Base-by-base conservation (phyloP, 768 basidiomycete species). In the Hysterangium stoloniferum region DNA sequence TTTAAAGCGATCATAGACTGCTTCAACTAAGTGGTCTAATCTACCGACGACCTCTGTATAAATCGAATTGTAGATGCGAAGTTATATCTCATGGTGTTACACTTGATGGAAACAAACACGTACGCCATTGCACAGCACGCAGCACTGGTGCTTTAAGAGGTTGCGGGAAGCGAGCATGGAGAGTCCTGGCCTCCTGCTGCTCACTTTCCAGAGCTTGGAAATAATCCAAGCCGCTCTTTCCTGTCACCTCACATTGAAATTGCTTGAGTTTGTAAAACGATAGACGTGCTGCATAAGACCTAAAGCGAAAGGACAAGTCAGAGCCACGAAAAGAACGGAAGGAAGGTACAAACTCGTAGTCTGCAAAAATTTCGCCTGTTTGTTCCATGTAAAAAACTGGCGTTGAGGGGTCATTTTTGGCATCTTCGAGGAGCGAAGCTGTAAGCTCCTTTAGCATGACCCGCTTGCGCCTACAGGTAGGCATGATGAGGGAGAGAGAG, bases 191-290 rank as follows among this genome's bases (percentile, higher is more conserved):
- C 69, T 98, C 96, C 58, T 83, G 81, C 53, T 77, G 80, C 67
- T 99, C 96, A 52, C 89, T 93, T 59, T 90, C 83, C 38, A 94
- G 74, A 20, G 96, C 96, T 61, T 91, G 82, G 66, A 94, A 96
- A 69, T 92, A 99, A 71, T 90, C 86, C 48, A 98, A 76, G 48
- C 84, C 83, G 57, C 88, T 86, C 71, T 92, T 95, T 67, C 94
- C 92, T 29, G 90, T 92, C 61, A 94, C 90, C 71, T 97, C 95
- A 65, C 95, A 98, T 63, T 95, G 91, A 68, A 97, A 98, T 62
- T 93, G 85, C 62, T 90, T 92, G 53, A 89, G 77, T 48, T 82
- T 79, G 72, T 96, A 96, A 74, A 96, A 98, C 54, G 88, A 85
- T 79, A 95, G 87, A 60, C 95, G 85, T 29, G 88, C 80, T 38